Percentiles rank a stretch among this genome's conserved stretches.
Conservation (phyloP, 257 asterid genomes). For the Lycium ferocissimum region DNA sequence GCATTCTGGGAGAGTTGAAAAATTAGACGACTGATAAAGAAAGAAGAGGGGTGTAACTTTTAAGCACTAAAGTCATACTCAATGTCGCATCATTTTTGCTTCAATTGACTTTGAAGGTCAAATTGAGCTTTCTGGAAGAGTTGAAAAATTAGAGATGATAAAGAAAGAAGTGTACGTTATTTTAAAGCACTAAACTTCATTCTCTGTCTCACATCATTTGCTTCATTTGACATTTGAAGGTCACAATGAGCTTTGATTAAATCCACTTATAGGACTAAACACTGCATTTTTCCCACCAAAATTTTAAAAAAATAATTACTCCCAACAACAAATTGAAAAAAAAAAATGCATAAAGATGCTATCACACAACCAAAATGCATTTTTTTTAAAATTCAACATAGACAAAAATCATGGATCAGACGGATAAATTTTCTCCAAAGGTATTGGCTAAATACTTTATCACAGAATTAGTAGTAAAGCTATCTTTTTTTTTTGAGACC, state of each 20-base stretch:
- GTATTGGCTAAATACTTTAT: background rate
- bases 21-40: background rate
- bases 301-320: background rate
- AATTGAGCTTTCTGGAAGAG: constrained; percentile 50
- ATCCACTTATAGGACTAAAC: background rate
- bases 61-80: background rate
- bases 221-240: constrained; percentile 20
- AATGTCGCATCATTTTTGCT: background rate
- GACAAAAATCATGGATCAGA: background rate
- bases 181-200: background rate
- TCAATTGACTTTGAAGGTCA: background rate
- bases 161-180: background rate
- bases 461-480: background rate
- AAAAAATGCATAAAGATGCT: constrained; percentile 1
- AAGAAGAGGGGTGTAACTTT: background rate
- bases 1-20: constrained; percentile 69
- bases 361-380: background rate
- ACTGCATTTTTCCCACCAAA: background rate
- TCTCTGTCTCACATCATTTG: background rate
- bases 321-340: background rate
- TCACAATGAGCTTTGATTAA: constrained; percentile 5
- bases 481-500: background rate
- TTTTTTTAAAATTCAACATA: background rate
- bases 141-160: background rate
- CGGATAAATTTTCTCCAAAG: constrained; percentile 1